Conservation (phyloP, 768 basidiomycete genomes). For the Termitomyces bulborhizus region DNA sequence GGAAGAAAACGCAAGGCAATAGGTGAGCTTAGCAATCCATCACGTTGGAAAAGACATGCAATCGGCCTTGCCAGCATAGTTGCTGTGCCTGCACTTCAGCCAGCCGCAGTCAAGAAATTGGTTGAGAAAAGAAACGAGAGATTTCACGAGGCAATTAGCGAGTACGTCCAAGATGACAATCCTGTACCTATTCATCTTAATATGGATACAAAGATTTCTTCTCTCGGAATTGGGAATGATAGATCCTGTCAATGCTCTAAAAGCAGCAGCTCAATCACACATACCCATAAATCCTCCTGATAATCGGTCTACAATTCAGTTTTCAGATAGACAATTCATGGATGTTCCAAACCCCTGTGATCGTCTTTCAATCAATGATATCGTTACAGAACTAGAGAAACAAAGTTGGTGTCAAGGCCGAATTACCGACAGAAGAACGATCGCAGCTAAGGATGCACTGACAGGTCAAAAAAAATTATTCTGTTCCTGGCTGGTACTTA, state of each 20-base stretch:
- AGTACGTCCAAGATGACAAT: constrained; percentile 33
- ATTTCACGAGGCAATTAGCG: constrained; percentile 61
- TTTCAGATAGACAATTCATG: constrained; percentile 13
- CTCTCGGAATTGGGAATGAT: constrained; percentile 42
- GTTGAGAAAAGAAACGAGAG: constrained; percentile 63
- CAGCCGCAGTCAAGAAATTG: constrained; percentile 58
- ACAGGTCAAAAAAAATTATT: constrained; percentile 28
- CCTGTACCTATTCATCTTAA: background rate
- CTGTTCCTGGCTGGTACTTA: background rate
- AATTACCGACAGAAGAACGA: constrained; percentile 51
- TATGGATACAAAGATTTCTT: constrained; percentile 43
- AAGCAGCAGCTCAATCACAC: constrained; percentile 62
- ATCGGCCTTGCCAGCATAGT: constrained; percentile 1
- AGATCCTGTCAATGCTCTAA: constrained; percentile 58
- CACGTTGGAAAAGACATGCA: background rate
- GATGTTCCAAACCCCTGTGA: constrained; percentile 35
- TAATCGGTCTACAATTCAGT: constrained; percentile 3
- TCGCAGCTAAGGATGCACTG: constrained; percentile 45
- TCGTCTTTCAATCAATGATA: constrained; percentile 49
- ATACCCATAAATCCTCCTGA: constrained; percentile 59
- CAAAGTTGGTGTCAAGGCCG: constrained; percentile 68
- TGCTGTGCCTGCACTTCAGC: constrained; percentile 37
- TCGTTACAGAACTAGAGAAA: constrained; percentile 52
- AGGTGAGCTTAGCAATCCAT: constrained; percentile 16
- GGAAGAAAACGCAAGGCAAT: constrained; percentile 24